These are phyloP conservation scores for Xylariaceae sp. DNA, from an alignment of 2,329 filamentous ascomycete species.

Conservation along the genomic window DNA sequence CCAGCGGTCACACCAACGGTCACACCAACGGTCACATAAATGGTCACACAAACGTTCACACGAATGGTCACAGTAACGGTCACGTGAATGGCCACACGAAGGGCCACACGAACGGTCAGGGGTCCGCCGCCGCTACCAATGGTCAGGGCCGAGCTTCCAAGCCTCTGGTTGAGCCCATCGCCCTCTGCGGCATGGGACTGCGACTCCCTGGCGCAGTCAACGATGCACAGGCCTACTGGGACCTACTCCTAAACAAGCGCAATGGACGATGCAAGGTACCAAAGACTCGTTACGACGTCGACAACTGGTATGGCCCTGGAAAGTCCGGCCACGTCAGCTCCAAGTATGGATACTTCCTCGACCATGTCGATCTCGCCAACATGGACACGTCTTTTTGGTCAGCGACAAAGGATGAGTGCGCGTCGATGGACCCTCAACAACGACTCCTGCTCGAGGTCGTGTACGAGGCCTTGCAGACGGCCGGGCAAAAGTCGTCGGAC, in stretches of 20 bases:
- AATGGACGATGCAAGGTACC: constrained; percentile 3
- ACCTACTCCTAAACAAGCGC: constrained; percentile 10
- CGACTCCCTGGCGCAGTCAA: constrained; percentile 23
- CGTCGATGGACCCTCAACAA: constrained; percentile 27
- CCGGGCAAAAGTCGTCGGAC: neutral
- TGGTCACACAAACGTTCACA: too few relatives aligned
- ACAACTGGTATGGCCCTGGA: constrained; percentile 3
- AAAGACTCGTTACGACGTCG: constrained; percentile 4
- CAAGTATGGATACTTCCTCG: constrained; percentile 19
- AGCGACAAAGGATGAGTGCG: constrained; percentile 19
- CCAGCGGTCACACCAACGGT: too few relatives aligned
- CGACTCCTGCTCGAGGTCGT: constrained; percentile 27
- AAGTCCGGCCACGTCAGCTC: constrained; percentile 2
- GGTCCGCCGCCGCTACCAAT: too few relatives aligned
- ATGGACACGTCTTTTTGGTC: constrained; percentile 20
- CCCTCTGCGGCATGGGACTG: constrained; percentile 30
- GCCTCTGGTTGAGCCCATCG: constrained; percentile 21
- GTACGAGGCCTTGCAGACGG: constrained; percentile 25
- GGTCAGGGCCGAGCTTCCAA: too few relatives aligned
- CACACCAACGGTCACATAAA: too few relatives aligned
- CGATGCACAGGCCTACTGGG: constrained; percentile 12
- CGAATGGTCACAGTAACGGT: too few relatives aligned
- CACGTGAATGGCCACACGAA: too few relatives aligned
- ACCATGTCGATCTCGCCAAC: constrained; percentile 8
- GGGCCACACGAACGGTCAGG: too few relatives aligned